A percentile compares a stretch with the other conserved stretches of the same genome.
phyloP scores from a whole-genome alignment of 352 stramenopile genomes.

The Globisporangium paddicum region DNA sequence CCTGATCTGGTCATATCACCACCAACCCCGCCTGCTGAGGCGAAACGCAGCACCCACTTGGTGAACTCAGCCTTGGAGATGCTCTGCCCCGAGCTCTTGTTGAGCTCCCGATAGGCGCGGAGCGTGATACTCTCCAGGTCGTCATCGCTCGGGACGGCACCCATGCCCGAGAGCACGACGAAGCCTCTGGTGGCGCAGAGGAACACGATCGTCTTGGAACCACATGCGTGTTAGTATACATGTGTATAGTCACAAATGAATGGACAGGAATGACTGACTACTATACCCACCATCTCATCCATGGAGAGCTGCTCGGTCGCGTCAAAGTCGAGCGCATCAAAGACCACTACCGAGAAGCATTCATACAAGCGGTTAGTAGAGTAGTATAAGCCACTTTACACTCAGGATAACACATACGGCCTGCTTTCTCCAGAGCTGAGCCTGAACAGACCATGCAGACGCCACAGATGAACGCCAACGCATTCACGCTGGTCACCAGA shows the following conservation, averaged over 20 bases:
- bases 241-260: no score
- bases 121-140: conserved; percentile 51
- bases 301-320: conserved; percentile 66
- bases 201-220: conserved; percentile 50
- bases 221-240: not conserved
- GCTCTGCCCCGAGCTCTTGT: conserved; percentile 45
- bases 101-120: conserved; percentile 52
- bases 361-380: not conserved
- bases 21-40: conserved; percentile 3
- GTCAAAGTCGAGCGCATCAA: conserved; percentile 75
- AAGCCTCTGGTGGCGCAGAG: conserved; percentile 50
- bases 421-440: conserved; percentile 47
- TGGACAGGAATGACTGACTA: not conserved
- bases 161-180: conserved; percentile 41
- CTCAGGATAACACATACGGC: conserved; percentile 16
- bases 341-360: conserved; percentile 41
- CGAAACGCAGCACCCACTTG: conserved; percentile 42
- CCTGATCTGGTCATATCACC: not conserved
- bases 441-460: conserved; percentile 37
- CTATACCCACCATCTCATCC: conserved; percentile 55
- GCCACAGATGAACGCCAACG: conserved; percentile 59
- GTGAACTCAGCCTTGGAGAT: conserved; percentile 62
- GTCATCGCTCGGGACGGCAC: conserved; percentile 45
- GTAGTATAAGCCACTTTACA: not conserved
- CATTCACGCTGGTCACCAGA: conserved; percentile 43